Conservation (phyloP, 2,329 filamentous ascomycete genomes). For the Pseudogymnoascus sp. region DNA sequence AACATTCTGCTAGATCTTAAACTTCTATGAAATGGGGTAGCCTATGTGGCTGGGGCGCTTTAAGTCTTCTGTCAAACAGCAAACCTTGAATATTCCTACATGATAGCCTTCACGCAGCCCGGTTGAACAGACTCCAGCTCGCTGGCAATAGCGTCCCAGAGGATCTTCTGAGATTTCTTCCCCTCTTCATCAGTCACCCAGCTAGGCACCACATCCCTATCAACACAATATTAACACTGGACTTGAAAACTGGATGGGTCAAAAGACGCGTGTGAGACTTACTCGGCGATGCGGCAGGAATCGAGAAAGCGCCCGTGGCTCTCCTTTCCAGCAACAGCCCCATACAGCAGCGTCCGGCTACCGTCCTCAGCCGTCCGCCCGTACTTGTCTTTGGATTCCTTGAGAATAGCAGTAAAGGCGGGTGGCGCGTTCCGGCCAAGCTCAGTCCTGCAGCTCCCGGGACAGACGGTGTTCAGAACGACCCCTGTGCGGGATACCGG, state of each 20-base stretch:
- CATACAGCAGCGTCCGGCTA: conserved; percentile 26
- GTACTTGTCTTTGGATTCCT: conserved; percentile 12
- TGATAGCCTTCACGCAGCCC: conserved; percentile 21
- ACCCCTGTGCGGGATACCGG: conserved; percentile 23
- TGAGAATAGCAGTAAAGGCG: conserved; percentile 12
- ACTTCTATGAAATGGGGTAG: background rate
- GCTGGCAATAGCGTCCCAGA: conserved; percentile 24
- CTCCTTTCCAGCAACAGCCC: conserved; percentile 21
- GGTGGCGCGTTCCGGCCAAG: conserved; percentile 19
- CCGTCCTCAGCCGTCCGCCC: conserved; percentile 26
- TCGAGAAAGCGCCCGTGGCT: conserved; percentile 22
- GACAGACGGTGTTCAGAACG: conserved; percentile 23
- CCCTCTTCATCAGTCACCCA: conserved; percentile 21
- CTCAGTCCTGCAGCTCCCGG: conserved; percentile 25
- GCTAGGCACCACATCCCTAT: conserved; percentile 10
- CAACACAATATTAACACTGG: background rate
- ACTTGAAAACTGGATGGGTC: background rate
- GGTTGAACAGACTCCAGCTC: conserved; percentile 25
- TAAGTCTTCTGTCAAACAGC: background rate
- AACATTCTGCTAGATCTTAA: background rate
- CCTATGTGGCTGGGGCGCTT: background rate
- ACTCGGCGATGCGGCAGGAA: conserved; percentile 16
- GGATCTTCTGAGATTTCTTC: conserved; percentile 17
- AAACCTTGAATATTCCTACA: conserved; percentile 1
- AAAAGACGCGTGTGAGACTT: background rate